Evolutionary conservation across 202 grass and related monocot species (phyloP), one percentile per base, ranked within the genome.

Genomic region (Brachypodium distachyon): DNA sequence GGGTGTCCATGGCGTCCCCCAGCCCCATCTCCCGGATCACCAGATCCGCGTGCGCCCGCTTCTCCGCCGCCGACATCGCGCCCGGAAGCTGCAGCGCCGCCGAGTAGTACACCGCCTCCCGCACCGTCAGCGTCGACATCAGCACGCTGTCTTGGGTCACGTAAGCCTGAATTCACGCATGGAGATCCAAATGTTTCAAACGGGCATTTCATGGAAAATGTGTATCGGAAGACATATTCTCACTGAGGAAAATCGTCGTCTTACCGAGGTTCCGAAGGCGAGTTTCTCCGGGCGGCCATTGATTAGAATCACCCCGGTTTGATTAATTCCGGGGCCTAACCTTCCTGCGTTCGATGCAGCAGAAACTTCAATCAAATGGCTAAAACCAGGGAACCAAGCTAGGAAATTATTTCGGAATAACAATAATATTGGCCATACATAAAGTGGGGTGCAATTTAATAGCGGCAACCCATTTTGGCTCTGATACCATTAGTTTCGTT

Each of bases 1-100:
- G 77, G 19, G 81, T 91, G 59, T 91, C 70, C 7, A 81, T 54
- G 53, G 81, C 64, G 38, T 84, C 84, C 7, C 23, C 50, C 4
- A 91, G 73, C 1, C 88, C 88, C 88, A 91, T 87, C 67, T 91
- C 88, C 1, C 52, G 39, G 53, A 85, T 85, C 39, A 85, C 77
- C 4, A 41, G 27, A 60, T 85, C 74, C 19, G 82, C 82, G 46
- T 84, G 82, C 41, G 40, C n/a, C 13, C 68, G 17, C 61, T 88
- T 88, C 69, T 81, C 70, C 23, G 81, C 0, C 26, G 54, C 4
- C 6, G 81, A 51, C 51, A 53, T 70, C 8, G 37, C 81, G 33
- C 70, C 81, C 37, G 86, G 86, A 31, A 88, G 76, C 74, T 84
- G 86, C 39, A 84, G 61, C 72, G 84, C 76, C 55, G 76, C 81